Evolutionary conservation across 73 alveolate species (phyloP).

Genomic region (Stentor roeselii): DNA sequence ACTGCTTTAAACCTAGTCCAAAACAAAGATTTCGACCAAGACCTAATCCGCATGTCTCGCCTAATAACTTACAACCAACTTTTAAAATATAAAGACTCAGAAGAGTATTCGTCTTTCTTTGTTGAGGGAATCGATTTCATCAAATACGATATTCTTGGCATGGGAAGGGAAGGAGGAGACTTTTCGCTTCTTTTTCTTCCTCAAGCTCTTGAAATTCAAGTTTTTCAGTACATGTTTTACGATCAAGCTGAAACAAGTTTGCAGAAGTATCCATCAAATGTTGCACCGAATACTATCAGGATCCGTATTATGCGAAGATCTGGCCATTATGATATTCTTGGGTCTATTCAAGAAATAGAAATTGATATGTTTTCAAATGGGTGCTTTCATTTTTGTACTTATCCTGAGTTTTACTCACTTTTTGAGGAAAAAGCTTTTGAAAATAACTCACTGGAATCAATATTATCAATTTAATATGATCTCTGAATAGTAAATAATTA

Average conservation of each 20-base stretch:
- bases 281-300: background rate
- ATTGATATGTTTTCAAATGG: background rate
- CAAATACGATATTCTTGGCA: background rate
- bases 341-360: conserved; percentile 10
- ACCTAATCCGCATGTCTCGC: background rate
- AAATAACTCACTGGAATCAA: too few species aligned
- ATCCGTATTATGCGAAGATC: background rate
- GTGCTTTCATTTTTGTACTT: too few species aligned
- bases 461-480: too few species aligned
- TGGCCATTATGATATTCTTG: conserved; percentile 15
- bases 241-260: background rate
- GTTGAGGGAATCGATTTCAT: background rate
- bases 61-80: background rate
- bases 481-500: too few species aligned
- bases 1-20: background rate
- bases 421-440: too few species aligned
- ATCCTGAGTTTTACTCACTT: too few species aligned
- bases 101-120: background rate
- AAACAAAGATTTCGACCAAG: background rate
- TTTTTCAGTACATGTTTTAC: background rate
- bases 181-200: background rate
- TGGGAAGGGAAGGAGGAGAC: conserved; percentile 15
- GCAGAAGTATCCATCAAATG: background rate
- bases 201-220: background rate
- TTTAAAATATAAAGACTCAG: background rate